Conservation (phyloP, 495 filamentous ascomycete genomes). For the Xylaria telfairii region DNA sequence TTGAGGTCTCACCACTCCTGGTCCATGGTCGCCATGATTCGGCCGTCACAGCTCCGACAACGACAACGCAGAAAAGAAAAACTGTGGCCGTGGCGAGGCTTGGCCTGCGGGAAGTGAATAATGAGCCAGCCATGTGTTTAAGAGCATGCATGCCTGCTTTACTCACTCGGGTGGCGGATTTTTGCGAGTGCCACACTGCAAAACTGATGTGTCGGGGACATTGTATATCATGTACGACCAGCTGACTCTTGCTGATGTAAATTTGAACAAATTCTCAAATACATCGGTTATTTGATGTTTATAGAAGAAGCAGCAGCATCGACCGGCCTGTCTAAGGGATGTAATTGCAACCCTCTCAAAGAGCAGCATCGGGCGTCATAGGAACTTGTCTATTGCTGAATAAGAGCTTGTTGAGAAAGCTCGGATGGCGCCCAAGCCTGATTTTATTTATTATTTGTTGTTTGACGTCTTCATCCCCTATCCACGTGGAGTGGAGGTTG, state of each 20-base stretch:
- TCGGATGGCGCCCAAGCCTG: not conserved
- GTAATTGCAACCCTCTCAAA: not conserved
- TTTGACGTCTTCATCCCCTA: not conserved
- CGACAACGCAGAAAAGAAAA: not conserved
- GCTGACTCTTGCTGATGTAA: not conserved
- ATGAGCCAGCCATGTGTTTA: not conserved
- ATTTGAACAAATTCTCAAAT: not conserved
- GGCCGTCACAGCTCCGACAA: not conserved
- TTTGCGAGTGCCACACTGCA: not conserved
- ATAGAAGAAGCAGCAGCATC: not conserved
- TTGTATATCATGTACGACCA: conserved; percentile 4
- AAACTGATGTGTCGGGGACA: too few relatives aligned
- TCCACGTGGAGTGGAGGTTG: not conserved
- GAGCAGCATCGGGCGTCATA: not conserved
- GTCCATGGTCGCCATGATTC: not conserved
- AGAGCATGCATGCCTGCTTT: not conserved
- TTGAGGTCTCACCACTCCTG: not conserved
- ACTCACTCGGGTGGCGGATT: not conserved
- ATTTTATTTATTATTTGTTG: not conserved
- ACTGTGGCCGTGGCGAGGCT: not conserved
- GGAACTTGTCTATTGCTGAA: not conserved
- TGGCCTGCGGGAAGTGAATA: not conserved
- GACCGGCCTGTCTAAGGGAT: not conserved
- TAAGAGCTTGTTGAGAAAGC: not conserved
- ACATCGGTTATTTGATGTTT: too few relatives aligned